phyloP scores from a whole-genome alignment of 352 stramenopile genomes.

The Salisapilia sapeloensis region DNA sequence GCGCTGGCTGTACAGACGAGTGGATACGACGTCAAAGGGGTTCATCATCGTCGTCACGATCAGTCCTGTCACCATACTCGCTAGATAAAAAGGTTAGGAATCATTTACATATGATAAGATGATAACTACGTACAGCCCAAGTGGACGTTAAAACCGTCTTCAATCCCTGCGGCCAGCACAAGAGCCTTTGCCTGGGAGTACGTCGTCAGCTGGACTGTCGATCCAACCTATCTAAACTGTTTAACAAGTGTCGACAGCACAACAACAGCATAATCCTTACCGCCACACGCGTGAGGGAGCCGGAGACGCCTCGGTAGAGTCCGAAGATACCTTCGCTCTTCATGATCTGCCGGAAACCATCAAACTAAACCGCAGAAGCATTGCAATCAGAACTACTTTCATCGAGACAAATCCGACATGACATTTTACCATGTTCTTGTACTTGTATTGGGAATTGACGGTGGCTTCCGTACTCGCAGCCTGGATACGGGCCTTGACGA shows the following conservation, averaged over 20 bases:
- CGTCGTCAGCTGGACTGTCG: slow-evolving; percentile 62
- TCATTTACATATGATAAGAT: neutral
- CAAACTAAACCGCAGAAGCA: slow-evolving; percentile 17
- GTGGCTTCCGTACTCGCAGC: slow-evolving; percentile 48
- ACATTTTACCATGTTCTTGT: slow-evolving; percentile 52
- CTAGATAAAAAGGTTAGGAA: slow-evolving; percentile 9
- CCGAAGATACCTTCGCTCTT: slow-evolving; percentile 45
- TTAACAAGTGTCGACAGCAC: neutral
- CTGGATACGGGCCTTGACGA: slow-evolving; percentile 75
- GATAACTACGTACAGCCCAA: slow-evolving; percentile 41
- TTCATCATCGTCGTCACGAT: slow-evolving; percentile 79
- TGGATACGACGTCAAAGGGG: slow-evolving; percentile 78
- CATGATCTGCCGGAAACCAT: slow-evolving; percentile 65
- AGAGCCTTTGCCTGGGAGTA: slow-evolving; percentile 76
- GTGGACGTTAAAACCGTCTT: slow-evolving; percentile 60
- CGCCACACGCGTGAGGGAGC: slow-evolving; percentile 57
- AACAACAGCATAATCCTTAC: slow-evolving; percentile 12
- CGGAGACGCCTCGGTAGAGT: slow-evolving; percentile 56
- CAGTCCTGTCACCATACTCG: slow-evolving; percentile 63
- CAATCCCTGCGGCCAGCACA: slow-evolving; percentile 48
- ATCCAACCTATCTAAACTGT: slow-evolving; percentile 47
- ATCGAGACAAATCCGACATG: neutral
- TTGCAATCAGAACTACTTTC: neutral
- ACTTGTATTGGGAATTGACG: slow-evolving; percentile 74
- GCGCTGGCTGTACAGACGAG: slow-evolving; percentile 75